Evolutionary conservation across 164 flowering plant genomes (phyloP), one percentile per base, ranked within the genome.

Genomic region (Vitis riparia): DNA sequence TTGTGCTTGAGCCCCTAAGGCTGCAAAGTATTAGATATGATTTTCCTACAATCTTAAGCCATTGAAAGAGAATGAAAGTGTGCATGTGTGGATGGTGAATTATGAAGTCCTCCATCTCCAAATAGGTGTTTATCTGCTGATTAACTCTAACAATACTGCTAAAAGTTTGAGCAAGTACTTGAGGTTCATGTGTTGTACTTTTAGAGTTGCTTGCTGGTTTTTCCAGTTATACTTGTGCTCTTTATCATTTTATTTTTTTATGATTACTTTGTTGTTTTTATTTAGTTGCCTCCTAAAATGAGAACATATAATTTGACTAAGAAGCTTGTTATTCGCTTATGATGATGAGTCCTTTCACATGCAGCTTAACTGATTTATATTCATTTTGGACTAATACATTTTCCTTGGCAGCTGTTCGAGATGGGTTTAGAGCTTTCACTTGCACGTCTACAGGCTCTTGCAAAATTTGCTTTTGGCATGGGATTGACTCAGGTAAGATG

Each of bases 351-450:
- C 15, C 27, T 37, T 37, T 37, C 8, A 37, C 13, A 7, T 59
- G 30, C 51, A 62, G 14, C 23, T 15, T 64, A 11, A 32, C 27
- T 62, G 29, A 5, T 65, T 14, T 30, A 29, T 52, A 27, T 11
- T 57, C 7, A 30, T n/a, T 70, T 51, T 63, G 55, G 55, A 55
- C 62, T 66, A 50, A 61, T 19, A 30, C 32, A 44, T 69, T 50
- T 56, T 60, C 17, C 50, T 44, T 76, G 78, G 62, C 90, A 95
- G 99, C 86, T 95, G 52, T 95, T 95, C 81, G 99, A 95, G 89
- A 95, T 95, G 99, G 99, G 99, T 60, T 82, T 95, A 68, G 99
- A 95, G 89, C 98, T 95, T 74, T 95, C 99, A 68, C 75, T 95
- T 78, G 94, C 94, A 68, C 94, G 99, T 16, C 76, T 95, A 58